These are phyloP conservation scores for Erythrophleum ivorense DNA, from an alignment of 331 rosid genomes.

Conservation along the genomic window DNA sequence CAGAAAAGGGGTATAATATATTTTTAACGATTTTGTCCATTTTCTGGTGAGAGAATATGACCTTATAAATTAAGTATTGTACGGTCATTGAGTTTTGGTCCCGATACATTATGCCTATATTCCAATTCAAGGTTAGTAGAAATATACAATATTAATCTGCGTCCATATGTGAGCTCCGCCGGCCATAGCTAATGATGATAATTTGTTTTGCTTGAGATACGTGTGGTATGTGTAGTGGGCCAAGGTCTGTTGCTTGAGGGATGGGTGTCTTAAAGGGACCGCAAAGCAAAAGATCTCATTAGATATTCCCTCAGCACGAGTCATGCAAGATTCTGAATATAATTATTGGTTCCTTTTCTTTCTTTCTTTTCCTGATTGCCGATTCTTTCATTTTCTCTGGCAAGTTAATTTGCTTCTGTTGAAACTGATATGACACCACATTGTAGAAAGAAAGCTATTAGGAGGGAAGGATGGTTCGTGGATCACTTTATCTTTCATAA, in stretches of 20 bases:
- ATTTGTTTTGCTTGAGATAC: background rate
- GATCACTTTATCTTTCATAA: background rate
- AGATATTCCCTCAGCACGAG: background rate
- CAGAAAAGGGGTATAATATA: background rate
- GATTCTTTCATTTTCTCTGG: conserved; percentile 5
- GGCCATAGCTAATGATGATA: too few relatives aligned
- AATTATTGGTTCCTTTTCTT: background rate
- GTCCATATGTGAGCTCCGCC: too few relatives aligned
- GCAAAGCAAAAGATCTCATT: too few relatives aligned
- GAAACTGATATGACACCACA: background rate
- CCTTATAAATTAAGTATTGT: background rate
- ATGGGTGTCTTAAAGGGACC: too few relatives aligned
- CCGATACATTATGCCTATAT: background rate
- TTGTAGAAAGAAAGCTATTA: background rate
- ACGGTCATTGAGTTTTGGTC: background rate
- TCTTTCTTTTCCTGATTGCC: background rate
- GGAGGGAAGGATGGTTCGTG: background rate
- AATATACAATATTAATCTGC: too few relatives aligned
- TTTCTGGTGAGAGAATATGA: too few relatives aligned
- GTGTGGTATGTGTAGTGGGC: too few relatives aligned
- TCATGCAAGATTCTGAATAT: background rate
- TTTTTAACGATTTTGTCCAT: background rate
- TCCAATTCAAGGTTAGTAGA: too few relatives aligned
- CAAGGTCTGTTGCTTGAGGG: background rate
- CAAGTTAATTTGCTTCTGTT: background rate